Evolutionary conservation across 768 basidiomycete genomes (phyloP).

Genomic region (Lentinus tigrinus): DNA sequence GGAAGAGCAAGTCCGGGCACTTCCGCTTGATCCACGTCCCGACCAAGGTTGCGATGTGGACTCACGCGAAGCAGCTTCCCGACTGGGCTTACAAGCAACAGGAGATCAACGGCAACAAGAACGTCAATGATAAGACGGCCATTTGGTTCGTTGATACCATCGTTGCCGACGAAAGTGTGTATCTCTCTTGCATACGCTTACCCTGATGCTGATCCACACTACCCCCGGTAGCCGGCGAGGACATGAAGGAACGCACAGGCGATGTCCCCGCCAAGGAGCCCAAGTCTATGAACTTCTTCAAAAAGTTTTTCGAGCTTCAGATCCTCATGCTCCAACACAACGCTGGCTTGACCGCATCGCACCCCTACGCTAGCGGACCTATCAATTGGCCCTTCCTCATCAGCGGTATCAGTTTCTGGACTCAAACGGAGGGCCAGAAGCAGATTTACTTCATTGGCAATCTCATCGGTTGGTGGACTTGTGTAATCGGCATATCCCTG

Average conservation of each 20-base stretch:
- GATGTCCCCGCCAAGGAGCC: constrained; percentile 60
- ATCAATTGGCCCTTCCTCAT: constrained; percentile 98
- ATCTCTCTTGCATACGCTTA: background rate
- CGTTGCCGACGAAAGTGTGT: constrained; percentile 67
- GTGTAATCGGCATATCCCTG: constrained; percentile 80
- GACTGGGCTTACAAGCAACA: constrained; percentile 98
- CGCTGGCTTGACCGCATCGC: constrained; percentile 95
- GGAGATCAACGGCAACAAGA: constrained; percentile 98
- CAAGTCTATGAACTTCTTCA: constrained; percentile 88
- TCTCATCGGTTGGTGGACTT: constrained; percentile 92
- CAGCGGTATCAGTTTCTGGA: constrained; percentile 99
- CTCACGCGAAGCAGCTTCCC: constrained; percentile 78
- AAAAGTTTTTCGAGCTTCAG: constrained; percentile 92
- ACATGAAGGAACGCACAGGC: constrained; percentile 51
- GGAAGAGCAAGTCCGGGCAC: constrained; percentile 93
- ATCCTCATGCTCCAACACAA: constrained; percentile 97
- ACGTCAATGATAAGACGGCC: constrained; percentile 73
- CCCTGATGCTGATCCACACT: background rate
- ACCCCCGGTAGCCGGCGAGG: constrained; percentile 57
- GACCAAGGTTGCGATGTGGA: constrained; percentile 94
- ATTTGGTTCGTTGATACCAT: constrained; percentile 91
- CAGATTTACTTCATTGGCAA: constrained; percentile 99
- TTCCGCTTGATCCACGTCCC: constrained; percentile 88
- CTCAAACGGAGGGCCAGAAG: constrained; percentile 74
- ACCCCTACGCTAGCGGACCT: constrained; percentile 94